phyloP scores from a whole-genome alignment of 2,329 filamentous ascomycete genomes.

The Fusarium armeniacum region DNA sequence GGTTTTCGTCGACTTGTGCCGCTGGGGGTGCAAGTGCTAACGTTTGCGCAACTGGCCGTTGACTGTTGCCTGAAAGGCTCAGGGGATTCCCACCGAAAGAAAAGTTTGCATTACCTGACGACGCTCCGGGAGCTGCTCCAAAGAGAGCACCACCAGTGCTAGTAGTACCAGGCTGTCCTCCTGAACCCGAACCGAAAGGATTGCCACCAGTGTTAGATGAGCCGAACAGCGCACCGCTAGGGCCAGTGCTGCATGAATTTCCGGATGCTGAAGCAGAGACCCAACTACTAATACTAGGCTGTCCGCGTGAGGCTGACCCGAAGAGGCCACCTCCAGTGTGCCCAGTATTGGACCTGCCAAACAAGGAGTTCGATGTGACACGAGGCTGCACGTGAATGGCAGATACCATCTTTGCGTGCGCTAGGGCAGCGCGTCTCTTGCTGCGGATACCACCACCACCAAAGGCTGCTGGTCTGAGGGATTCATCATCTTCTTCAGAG shows the following conservation, averaged over 20 bases:
- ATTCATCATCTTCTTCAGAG: neutral
- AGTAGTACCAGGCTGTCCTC: neutral
- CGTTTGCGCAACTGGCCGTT: neutral
- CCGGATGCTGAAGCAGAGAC: conserved; percentile 1
- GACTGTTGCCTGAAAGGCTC: neutral
- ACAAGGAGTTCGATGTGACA: neutral
- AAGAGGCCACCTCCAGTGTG: neutral
- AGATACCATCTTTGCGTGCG: neutral
- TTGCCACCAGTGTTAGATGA: neutral
- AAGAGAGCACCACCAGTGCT: conserved; percentile 1
- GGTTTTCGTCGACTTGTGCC: neutral
- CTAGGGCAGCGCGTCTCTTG: neutral
- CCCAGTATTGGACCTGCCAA: neutral
- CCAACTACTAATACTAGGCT: neutral
- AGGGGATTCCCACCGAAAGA: neutral
- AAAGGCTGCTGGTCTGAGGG: neutral
- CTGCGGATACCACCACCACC: neutral
- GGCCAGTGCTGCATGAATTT: neutral
- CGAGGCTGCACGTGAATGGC: neutral
- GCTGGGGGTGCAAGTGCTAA: conserved; percentile 1
- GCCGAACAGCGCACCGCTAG: neutral
- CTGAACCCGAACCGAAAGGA: neutral
- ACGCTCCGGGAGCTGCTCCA: neutral
- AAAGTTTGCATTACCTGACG: neutral
- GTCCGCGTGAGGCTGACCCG: neutral